Evolutionary conservation across 371 early-diverging fungal species (phyloP), one percentile per base, ranked within the genome.

Genomic region (Conidiobolus incongruus): DNA sequence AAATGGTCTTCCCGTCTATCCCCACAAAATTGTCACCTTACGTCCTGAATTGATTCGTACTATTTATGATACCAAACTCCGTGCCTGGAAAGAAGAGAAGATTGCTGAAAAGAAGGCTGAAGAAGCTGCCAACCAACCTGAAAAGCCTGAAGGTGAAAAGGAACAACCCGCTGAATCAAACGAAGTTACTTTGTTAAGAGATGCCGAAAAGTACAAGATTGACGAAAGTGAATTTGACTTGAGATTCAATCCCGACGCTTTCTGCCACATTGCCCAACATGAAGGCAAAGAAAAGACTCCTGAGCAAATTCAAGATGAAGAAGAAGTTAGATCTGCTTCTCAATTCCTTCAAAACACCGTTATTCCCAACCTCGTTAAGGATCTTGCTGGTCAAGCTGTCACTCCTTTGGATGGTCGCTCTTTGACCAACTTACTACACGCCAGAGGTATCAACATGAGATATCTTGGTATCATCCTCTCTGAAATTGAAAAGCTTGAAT

Each of bases 381-480:
- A 89, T 34, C 70, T 87, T 35, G 70, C 72, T 4, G 63, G 70
- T 8, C 71, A 77, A 51, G 53, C 68, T n/a, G 62, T 69, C 20
- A 72, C 80, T 10, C 89, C 88, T 26, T 54, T 84, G 20, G 88
- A 85, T 54, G 80, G 85, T 33, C 73, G 69, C 38, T 65, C 77
- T 13, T 61, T 93, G 36, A 75, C 79, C n/a, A 67, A 66, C 48
- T 65, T 75, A 6, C 73, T 94, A 72, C 94, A 94, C 52, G 76
- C 74, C 39, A 83, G 87, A 31, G 94, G 94, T 52, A 77, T 94
- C 61, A 94, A 92, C 63, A 89, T 92, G 87, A 75, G 94, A 40
- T 92, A 91, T 52, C 67, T 94, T 8, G 92, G 92, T 21, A 70
- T 60, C 35, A 59, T 88, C 16, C 73, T 74, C 16, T 48, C 57